Conservation (phyloP, 1,284 basidiomycete genomes). For the Ustilago nuda region DNA sequence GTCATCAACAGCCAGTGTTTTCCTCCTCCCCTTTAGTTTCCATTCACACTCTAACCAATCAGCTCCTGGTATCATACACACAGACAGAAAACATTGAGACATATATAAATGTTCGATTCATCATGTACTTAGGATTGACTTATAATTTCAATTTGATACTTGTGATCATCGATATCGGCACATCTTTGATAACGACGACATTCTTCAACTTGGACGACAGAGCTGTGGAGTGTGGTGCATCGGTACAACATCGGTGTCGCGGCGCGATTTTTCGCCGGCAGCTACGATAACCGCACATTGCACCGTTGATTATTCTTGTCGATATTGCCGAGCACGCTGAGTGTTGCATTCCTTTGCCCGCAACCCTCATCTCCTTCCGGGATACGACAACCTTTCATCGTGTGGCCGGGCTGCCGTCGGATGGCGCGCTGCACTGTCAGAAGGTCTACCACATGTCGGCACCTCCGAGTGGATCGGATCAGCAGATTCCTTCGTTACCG, state of each 20-base stretch:
- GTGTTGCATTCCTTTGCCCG: not conserved
- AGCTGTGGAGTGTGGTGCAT: not conserved
- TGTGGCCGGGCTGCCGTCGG: conserved; percentile 19
- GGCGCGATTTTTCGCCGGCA: conserved; percentile 14
- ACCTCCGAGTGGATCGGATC: conserved; percentile 13
- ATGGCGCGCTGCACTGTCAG: conserved; percentile 1
- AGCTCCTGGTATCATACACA: too few relatives aligned
- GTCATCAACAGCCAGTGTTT: too few relatives aligned
- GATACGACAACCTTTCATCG: not conserved
- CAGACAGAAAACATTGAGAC: too few relatives aligned
- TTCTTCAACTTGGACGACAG: too few relatives aligned
- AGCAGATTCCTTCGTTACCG: conserved; percentile 5
- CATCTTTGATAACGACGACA: too few relatives aligned
- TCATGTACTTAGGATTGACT: too few relatives aligned
- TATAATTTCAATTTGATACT: too few relatives aligned
- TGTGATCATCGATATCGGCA: too few relatives aligned
- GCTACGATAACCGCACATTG: conserved; percentile 11
- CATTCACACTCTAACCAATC: too few relatives aligned
- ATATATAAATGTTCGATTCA: too few relatives aligned
- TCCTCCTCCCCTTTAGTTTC: too few relatives aligned
- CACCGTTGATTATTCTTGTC: not conserved
- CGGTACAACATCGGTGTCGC: conserved; percentile 9
- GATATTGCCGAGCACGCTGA: conserved; percentile 14
- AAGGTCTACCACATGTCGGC: conserved; percentile 15
- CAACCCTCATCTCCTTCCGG: conserved; percentile 7